Base-by-base conservation (phyloP, 1,139 yeast species). In the Scheffersomyces quercinus region DNA sequence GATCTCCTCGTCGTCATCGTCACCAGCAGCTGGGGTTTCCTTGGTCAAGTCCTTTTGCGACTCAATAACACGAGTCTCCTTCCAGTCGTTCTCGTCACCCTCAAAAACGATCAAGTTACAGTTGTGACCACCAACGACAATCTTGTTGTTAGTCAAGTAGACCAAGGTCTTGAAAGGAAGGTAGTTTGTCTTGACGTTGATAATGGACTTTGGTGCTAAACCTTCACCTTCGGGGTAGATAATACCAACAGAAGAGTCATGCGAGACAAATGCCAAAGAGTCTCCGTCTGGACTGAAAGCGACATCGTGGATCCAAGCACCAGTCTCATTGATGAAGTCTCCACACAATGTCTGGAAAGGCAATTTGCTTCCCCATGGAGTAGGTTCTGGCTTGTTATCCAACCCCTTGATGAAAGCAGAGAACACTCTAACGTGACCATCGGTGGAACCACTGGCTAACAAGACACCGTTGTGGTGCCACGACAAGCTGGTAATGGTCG, bases 391-490 rank as follows among this genome's bases (percentile, higher is more conserved):
- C 59, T 88, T 88, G 36, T 77, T 69, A 59, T 95, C 99, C 51
- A 93, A 76, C 4, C 95, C 93, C 70, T 95, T 95, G 62, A 95
- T 78, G 64, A 77, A 95, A 12, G 95, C 90, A n/a, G 96, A 87
- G 56, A 93, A 91, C 29, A 95, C 97, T 51, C 98, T 77, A 39
- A 88, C 90, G 59, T 88, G 96, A 35, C 97, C 97, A 64, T 95
- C 98, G 13, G 97, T 88, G 24, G 97, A 90, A 12, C 98, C 99
- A 41, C 88, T 78, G 3, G 96, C 95, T 51, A 95, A 73, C 49
- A 95, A 73, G 14, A 93, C 95, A 54, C 85, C 86, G 66, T 95
- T 95, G 46, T 91, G 93, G 64, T 95, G 99, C 99, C 99, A 95
- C 49, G 85, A 86, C 42, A 93, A 76, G 36, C 88, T 78, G 53